These are phyloP conservation scores for Rhodamnia argentea DNA, from an alignment of 345 rosid species.

Conservation along the genomic window DNA sequence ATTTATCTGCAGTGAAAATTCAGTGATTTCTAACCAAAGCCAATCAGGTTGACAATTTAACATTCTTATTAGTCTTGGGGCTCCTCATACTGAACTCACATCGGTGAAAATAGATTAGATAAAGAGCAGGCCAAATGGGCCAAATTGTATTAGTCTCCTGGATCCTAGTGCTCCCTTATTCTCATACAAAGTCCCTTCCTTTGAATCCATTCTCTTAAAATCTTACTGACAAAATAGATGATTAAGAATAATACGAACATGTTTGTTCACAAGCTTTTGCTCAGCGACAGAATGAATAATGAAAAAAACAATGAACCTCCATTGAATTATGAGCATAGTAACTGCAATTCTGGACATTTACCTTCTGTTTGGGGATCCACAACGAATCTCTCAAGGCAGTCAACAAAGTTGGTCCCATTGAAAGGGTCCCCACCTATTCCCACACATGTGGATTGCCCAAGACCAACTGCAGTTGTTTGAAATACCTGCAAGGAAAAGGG, in stretches of 20 bases:
- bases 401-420: constrained; percentile 94
- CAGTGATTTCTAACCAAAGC: background rate
- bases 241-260: background rate
- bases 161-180: background rate
- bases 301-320: background rate
- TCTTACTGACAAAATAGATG: background rate
- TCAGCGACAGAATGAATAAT: background rate
- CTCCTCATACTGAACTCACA: background rate
- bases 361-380: constrained; percentile 98
- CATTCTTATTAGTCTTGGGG: background rate
- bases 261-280: background rate
- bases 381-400: constrained; percentile 76
- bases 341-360: constrained; percentile 7
- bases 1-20: background rate
- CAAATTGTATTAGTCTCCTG: background rate
- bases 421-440: constrained; percentile 98
- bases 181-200: background rate
- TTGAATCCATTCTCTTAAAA: background rate
- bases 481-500: constrained; percentile 49
- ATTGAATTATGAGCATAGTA: background rate
- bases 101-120: background rate
- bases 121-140: background rate
- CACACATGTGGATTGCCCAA: constrained; percentile 92
- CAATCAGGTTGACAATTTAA: background rate
- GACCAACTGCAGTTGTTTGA: constrained; percentile 93